Evolutionary conservation across 2,329 filamentous ascomycete species (phyloP).

Genomic region (Shiraia bambusicola): DNA sequence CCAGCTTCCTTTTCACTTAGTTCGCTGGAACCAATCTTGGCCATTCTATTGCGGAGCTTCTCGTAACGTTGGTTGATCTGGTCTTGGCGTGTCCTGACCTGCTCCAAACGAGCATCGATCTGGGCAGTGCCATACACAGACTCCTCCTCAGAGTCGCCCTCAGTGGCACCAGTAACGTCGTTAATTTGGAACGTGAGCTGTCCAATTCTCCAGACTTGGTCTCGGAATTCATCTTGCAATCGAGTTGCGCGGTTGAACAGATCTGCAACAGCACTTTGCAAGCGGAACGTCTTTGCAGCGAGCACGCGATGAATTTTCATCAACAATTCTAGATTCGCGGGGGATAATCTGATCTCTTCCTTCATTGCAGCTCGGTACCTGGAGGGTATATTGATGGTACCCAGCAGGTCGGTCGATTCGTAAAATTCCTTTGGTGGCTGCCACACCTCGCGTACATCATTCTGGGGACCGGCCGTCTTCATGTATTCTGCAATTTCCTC

Average conservation of each 20-base stretch:
- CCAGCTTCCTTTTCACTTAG: conserved; percentile 64
- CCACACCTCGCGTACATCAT: conserved; percentile 66
- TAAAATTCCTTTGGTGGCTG: conserved; percentile 64
- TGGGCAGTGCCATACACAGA: conserved; percentile 55
- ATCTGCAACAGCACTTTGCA: conserved; percentile 70
- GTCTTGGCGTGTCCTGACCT: conserved; percentile 58
- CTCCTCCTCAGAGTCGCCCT: conserved; percentile 45
- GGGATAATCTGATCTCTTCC: conserved; percentile 69
- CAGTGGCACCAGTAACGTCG: conserved; percentile 62
- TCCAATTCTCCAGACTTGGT: conserved; percentile 67
- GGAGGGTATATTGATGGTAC: conserved; percentile 60
- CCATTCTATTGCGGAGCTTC: conserved; percentile 54
- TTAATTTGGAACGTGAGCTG: conserved; percentile 69
- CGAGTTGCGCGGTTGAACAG: conserved; percentile 71
- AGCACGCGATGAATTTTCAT: conserved; percentile 72
- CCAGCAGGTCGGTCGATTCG: conserved; percentile 57
- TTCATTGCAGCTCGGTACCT: conserved; percentile 63
- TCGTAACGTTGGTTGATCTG: conserved; percentile 63
- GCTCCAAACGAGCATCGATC: conserved; percentile 60
- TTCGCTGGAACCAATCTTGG: conserved; percentile 53
- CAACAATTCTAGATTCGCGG: conserved; percentile 69
- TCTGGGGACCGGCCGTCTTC: conserved; percentile 15
- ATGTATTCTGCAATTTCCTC: conserved; percentile 32
- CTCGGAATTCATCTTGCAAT: conserved; percentile 66
- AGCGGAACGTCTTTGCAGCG: conserved; percentile 66